Base-by-base conservation (phyloP, 345 rosid genomes). In the Cardamine resedifolia region DNA sequence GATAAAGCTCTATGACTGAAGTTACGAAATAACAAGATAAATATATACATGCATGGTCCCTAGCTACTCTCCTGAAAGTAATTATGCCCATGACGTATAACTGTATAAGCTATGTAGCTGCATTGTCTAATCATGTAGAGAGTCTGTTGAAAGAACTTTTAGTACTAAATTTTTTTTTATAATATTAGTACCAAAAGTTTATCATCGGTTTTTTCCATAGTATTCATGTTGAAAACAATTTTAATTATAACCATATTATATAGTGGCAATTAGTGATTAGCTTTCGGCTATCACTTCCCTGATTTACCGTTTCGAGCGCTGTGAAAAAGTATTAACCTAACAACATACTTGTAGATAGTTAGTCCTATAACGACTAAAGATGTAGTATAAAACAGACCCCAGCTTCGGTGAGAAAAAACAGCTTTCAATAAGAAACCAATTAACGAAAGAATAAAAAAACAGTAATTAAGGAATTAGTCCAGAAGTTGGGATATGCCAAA, bases 301-400 rank as follows among this genome's bases (percentile, higher is more conserved):
- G 43, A 21, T 45, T 56, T 69, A 44, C 44, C 73, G 58, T 48
- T 44, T 69, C 33, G 64, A 58, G 65, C 73, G 8, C 34, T 31
- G 73, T 58, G 74, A 70, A 4, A 21, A 45, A n/a, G 24, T 66
- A 23, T 23, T n/a, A 3, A 24, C 39, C 18, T n/a, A 28, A 45
- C 45, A 48, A 19, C 18, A 5, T 19, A 53, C 3, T 50, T 51
- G n/a, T 30, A 64, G 21, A 48, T 20, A 14, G 31, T 48, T 48
- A 20, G 45, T 20, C 45, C 20, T 38, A 4, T 3, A 36, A 41
- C 24, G 47, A 14, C 47, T 41, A 14, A 38, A 52, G 6, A 26
- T 3, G 18, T 36, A 43, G 4, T 23, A 28, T 33, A 47, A 59
- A 39, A 48, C 48, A 59, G 39, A 36, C 28, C 50, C 63, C 51